Evolutionary conservation across 2,329 filamentous ascomycete species (phyloP), one percentile per base, ranked within the genome.

Genomic region (Fonsecaea multimorphosa): DNA sequence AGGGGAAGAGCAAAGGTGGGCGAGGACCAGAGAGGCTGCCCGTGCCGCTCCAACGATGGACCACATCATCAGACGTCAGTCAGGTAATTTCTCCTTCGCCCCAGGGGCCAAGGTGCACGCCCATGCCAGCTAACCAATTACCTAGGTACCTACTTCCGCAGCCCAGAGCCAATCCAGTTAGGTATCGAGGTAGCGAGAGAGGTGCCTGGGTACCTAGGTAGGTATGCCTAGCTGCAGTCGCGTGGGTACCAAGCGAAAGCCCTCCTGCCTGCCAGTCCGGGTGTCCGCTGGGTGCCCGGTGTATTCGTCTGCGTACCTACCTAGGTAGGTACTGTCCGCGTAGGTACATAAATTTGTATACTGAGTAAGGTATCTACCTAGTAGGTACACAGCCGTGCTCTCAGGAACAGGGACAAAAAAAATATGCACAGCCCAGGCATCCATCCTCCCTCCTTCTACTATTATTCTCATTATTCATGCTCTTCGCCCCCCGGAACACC

Each of bases 41-140:
- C 4, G 16, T 40, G 38, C 38, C 38, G 16, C 38, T 24, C 44
- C 19, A 24, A 34, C 7, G 44, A 49, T 11, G 44, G 24, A 49
- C 22, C 19, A 49, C 44, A 49, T 49, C 44, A 49, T 49, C 44
- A 22, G 19, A 49, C 44, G 38, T 44, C 38, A 44, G 22, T 38
- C n/a, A n/a, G n/a, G n/a, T n/a, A 38, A 38, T 38, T 38, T 38
- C 34, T 44, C 9, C n/a, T 44, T n/a, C 14, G 38, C 38, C 38
- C 38, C 38, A 9, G n/a, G 16, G 6, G 16, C 7, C 38, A 5
- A 38, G 34, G 9, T 12, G 8, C 34, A 38, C 38, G n/a, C 38
- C n/a, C 38, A 8, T 49, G 22, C 19, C 12, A 49, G 44, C 22
- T 12, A 49, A 11, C 19, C 14, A 27, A 24, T 22, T 12, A 49